A percentile compares a stretch with the other conserved stretches of the same genome.
These are phyloP conservation scores for Alternaria sp. DNA, from an alignment of 2,329 filamentous ascomycete species.

Conservation along the genomic window DNA sequence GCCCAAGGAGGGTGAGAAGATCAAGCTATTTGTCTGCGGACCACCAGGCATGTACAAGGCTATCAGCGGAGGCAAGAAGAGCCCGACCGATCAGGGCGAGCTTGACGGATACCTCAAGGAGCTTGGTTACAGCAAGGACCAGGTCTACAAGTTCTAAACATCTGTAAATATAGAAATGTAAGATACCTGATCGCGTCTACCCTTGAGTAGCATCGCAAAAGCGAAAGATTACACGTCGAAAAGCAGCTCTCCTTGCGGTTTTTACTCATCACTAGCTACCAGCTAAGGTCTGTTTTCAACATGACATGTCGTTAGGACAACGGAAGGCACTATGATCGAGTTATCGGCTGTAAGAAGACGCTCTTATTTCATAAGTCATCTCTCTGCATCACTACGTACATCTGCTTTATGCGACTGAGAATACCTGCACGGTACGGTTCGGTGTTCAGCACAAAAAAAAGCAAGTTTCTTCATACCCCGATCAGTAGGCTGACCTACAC, in stretches of 20 bases:
- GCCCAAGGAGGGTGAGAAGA: slow-evolving; percentile 81
- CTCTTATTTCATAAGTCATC: neutral
- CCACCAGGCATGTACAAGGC: slow-evolving; percentile 94
- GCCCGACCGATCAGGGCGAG: slow-evolving; percentile 93
- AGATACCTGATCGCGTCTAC: slow-evolving; percentile 27
- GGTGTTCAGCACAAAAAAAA: neutral
- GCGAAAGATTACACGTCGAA: neutral
- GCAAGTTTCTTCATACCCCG: neutral
- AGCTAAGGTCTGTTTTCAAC: neutral
- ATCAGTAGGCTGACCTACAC: neutral
- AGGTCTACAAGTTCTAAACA: slow-evolving; percentile 79
- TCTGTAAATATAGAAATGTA: slow-evolving; percentile 25
- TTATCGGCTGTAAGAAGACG: neutral
- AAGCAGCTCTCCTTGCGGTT: neutral
- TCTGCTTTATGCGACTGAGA: neutral
- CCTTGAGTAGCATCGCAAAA: slow-evolving; percentile 11
- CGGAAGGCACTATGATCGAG: neutral
- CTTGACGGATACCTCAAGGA: slow-evolving; percentile 82
- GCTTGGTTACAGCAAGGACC: slow-evolving; percentile 82
- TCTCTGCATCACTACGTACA: neutral
- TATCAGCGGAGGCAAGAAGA: slow-evolving; percentile 87
- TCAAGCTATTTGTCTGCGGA: slow-evolving; percentile 97
- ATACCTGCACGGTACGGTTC: neutral
- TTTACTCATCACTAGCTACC: neutral
- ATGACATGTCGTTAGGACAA: neutral